These are phyloP conservation scores for Cytospora schulzeri DNA, from an alignment of 2,329 filamentous ascomycete genomes.

Conservation along the genomic window DNA sequence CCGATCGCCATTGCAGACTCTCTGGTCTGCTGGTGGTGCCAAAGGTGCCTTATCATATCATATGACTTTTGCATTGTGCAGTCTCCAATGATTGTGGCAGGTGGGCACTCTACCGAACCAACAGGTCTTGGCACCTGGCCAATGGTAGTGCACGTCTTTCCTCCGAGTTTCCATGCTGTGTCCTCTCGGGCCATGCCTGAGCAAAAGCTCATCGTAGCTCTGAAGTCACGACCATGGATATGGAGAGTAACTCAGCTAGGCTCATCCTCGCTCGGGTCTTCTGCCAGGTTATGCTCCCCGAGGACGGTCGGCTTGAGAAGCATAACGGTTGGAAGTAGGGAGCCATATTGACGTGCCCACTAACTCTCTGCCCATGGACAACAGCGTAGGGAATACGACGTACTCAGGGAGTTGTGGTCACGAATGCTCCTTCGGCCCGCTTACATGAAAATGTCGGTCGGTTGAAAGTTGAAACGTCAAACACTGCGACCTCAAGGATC, in stretches of 20 bases:
- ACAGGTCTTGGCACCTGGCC: not conserved
- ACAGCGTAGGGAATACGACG: no score
- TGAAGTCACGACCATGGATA: not conserved
- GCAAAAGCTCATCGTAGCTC: not conserved
- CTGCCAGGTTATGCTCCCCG: no score
- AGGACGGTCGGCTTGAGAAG: no score
- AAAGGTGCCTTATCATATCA: not conserved
- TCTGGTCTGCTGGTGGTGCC: not conserved
- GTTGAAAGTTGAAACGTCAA: no score
- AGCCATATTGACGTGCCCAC: not conserved
- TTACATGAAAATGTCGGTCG: no score
- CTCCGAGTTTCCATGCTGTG: not conserved
- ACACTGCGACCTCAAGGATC: no score
- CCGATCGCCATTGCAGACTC: not conserved
- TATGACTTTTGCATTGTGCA: not conserved
- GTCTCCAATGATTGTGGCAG: not conserved
- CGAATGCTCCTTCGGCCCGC: not conserved
- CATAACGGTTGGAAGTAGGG: not conserved
- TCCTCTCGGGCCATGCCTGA: not conserved
- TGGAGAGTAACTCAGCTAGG: no score
- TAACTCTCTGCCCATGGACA: not conserved
- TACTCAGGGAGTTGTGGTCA: not conserved
- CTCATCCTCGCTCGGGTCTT: no score
- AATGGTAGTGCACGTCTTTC: not conserved
- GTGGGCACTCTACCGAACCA: not conserved